Base-by-base conservation (phyloP, 495 filamentous ascomycete species). In the Penicillium cinerascens region DNA sequence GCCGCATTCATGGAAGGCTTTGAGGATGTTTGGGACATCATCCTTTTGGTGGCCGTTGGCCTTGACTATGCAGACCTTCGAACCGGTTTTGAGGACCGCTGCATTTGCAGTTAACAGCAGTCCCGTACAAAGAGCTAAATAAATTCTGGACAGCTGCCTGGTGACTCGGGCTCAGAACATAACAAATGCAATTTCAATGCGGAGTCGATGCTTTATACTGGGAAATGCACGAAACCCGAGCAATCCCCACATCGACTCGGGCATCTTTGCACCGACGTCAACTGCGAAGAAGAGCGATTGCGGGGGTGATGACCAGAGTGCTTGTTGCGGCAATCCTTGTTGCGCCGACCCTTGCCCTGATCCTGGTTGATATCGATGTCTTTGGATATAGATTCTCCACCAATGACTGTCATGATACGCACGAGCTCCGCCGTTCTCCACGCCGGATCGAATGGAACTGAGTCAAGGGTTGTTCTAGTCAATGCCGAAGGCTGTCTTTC, bases 1-100 rank as follows among this genome's bases (percentile, higher is more conserved):
- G 27, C 71, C 72, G 44, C 80, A 84, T 11, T 75, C 61, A 8
- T 66, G 40, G 55, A 81, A 82, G 10, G 79, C 78, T 23, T 71
- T 26, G 11, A 78, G 54, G 23, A 82, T 78, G 37, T 75, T 76
- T 0, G 78, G 74, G 2, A 77, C 73, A 49, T 82, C 78, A 54
- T 80, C 64, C 56, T 55, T 63, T 26, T 60, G 55, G 16, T 64
- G 33, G 2, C 63, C 65, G 37, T 58, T 52, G 9, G 67, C 60
- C 27, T 60, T 68, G 35, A 67, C 65, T 4, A 46, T 65, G 37
- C 65, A 70, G 38, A 57, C 41, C 55, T 58, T 65, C 29, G 16
- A 44, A 17, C 40, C 46, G 15, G 7, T 21, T 29, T 46, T 57
- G 16, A 13, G 27, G 23, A 17, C 47, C 22, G 26, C 39, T 29